These are phyloP conservation scores for Barnettozyma sucrosica DNA, from an alignment of 805 yeast genomes.

Conservation along the genomic window DNA sequence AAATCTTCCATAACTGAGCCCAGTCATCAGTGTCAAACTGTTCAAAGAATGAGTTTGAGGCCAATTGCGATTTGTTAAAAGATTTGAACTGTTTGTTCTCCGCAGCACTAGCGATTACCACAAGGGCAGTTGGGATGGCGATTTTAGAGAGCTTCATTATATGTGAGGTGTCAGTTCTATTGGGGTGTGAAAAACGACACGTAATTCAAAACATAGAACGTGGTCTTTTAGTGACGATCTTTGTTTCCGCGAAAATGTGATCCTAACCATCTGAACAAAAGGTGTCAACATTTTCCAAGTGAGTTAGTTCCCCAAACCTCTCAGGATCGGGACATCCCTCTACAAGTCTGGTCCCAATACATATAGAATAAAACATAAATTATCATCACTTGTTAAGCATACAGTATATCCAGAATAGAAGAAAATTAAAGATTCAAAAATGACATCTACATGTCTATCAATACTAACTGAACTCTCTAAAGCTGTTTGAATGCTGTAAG, in stretches of 20 bases:
- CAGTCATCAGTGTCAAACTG: slow-evolving; percentile 45
- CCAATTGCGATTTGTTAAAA: slow-evolving; percentile 31
- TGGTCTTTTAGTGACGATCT: no score
- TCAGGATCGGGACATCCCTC: no score
- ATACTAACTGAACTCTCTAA: no score
- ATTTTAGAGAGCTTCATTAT: slow-evolving; percentile 22
- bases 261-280: background rate
- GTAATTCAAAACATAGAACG: background rate
- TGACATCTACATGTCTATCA: no score
- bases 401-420: no score
- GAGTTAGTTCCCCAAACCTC: no score
- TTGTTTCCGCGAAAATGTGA: background rate
- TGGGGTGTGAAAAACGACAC: background rate
- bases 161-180: background rate
- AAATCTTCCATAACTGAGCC: slow-evolving; percentile 50
- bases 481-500: no score
- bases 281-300: background rate
- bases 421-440: no score
- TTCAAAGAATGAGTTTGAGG: slow-evolving; percentile 52
- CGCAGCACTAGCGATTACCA: slow-evolving; percentile 17
- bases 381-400: no score
- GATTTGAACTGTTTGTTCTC: slow-evolving; percentile 30
- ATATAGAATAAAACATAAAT: no score
- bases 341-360: no score
- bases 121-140: slow-evolving; percentile 22